Percentiles rank a stretch among this genome's conserved stretches.
phyloP scores from a whole-genome alignment of 495 filamentous ascomycete genomes.

The Penicillium verhagenii region DNA sequence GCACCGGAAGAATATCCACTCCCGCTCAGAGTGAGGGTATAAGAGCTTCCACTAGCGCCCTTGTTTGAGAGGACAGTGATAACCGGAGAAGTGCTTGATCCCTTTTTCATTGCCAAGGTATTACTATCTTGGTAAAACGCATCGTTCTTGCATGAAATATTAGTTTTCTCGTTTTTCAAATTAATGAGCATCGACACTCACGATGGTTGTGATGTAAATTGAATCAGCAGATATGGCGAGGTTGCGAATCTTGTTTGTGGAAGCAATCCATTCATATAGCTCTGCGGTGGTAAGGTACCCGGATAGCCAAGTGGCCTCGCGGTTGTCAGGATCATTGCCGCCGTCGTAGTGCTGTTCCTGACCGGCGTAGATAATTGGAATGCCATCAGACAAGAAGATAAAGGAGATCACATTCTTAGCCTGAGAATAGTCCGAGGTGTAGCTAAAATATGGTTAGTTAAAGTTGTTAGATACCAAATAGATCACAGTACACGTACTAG shows the following conservation, averaged over 20 bases:
- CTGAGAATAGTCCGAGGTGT: conserved; percentile 48
- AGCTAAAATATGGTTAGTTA: conserved; percentile 29
- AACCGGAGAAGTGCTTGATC: conserved; percentile 47
- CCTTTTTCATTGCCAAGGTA: conserved; percentile 62
- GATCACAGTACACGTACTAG: conserved; percentile 29
- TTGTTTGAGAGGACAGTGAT: conserved; percentile 58
- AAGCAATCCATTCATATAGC: conserved; percentile 60
- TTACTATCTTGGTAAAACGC: conserved; percentile 52
- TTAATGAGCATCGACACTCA: conserved; percentile 1
- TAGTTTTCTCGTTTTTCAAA: neutral
- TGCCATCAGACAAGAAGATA: conserved; percentile 66
- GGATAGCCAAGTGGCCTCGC: conserved; percentile 75
- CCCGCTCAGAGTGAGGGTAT: conserved; percentile 44
- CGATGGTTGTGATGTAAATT: conserved; percentile 48
- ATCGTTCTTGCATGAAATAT: conserved; percentile 15
- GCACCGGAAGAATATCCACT: conserved; percentile 27
- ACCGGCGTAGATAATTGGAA: conserved; percentile 65
- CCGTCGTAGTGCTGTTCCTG: conserved; percentile 76
- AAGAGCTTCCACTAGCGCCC: conserved; percentile 43
- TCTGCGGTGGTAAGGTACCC: conserved; percentile 57
- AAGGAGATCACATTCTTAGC: conserved; percentile 71
- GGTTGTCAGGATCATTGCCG: conserved; percentile 61
- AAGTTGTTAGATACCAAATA: neutral
- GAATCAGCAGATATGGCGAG: conserved; percentile 49
- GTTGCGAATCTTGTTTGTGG: conserved; percentile 60